These are phyloP conservation scores for Falciphora oryzae DNA, from an alignment of 2,329 filamentous ascomycete species.

Conservation along the genomic window DNA sequence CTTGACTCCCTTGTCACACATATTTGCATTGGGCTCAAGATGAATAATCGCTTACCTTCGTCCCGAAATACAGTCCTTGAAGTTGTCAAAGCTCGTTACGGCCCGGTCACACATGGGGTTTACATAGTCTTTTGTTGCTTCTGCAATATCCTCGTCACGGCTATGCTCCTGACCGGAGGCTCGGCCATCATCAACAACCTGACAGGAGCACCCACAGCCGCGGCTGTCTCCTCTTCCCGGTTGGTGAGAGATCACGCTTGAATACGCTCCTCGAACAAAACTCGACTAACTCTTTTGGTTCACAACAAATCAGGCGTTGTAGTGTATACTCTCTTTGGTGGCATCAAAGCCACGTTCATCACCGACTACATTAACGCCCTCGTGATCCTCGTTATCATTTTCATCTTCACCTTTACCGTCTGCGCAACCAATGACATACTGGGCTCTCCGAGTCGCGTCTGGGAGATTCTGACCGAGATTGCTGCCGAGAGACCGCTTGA, in stretches of 20 bases:
- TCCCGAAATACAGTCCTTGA: slow-evolving; percentile 57
- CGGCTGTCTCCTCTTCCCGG: slow-evolving; percentile 74
- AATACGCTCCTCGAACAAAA: too few species aligned
- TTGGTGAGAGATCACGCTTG: slow-evolving; percentile 50
- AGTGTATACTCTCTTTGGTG: neutral
- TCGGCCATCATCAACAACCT: slow-evolving; percentile 66
- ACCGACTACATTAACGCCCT: slow-evolving; percentile 85
- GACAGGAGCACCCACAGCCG: slow-evolving; percentile 70
- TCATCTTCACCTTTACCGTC: slow-evolving; percentile 75
- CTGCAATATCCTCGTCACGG: slow-evolving; percentile 81
- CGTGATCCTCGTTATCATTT: slow-evolving; percentile 77
- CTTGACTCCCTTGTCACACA: too few species aligned
- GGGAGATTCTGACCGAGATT: slow-evolving; percentile 68
- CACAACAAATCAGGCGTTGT: neutral
- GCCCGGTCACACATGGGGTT: slow-evolving; percentile 57
- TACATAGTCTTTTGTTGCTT: slow-evolving; percentile 81
- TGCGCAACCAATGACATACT: slow-evolving; percentile 69
- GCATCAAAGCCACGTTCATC: slow-evolving; percentile 78
- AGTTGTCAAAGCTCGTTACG: slow-evolving; percentile 76
- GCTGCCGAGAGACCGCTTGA: slow-evolving; percentile 65
- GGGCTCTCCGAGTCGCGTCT: slow-evolving; percentile 71
- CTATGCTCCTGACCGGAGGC: slow-evolving; percentile 83
- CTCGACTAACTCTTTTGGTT: too few species aligned
- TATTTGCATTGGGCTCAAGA: too few species aligned
- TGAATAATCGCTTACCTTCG: too few species aligned